A percentile compares a stretch with the other conserved stretches of the same genome.
phyloP scores from a whole-genome alignment of 257 asterid species.

The Solanum peruvianum region DNA sequence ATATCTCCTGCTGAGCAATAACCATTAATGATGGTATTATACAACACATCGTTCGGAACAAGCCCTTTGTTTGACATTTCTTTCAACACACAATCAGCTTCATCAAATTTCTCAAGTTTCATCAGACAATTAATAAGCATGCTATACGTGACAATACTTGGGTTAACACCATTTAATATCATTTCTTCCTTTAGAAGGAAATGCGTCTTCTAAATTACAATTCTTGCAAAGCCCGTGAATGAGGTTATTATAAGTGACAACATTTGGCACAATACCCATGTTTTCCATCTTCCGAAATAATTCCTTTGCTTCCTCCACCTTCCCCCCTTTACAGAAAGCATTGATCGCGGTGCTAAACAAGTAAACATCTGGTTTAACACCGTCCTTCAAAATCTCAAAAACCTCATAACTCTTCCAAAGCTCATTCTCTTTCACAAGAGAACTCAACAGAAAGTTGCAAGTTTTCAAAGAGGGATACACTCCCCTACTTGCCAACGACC shows the following conservation, averaged over 20 bases:
- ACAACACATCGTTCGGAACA: conserved; percentile 50
- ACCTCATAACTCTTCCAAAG: conserved; percentile 47
- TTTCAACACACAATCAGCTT: conserved; percentile 45
- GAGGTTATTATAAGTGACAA: conserved; percentile 62
- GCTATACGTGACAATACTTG: conserved; percentile 54
- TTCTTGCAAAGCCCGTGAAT: conserved; percentile 58
- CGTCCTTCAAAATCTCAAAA: conserved; percentile 30
- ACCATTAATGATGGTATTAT: conserved; percentile 67
- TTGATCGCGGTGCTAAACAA: conserved; percentile 58
- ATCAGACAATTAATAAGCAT: conserved; percentile 58
- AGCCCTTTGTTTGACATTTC: conserved; percentile 56
- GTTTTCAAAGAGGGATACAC: conserved; percentile 69
- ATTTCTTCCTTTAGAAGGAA: conserved; percentile 54
- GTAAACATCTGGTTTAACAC: conserved; percentile 53
- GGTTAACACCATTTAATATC: conserved; percentile 48
- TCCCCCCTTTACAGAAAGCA: conserved; percentile 63
- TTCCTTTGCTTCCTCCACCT: conserved; percentile 37
- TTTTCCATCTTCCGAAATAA: conserved; percentile 57
- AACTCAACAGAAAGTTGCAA: conserved; percentile 54
- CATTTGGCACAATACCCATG: conserved; percentile 53
- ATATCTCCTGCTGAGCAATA: conserved; percentile 56
- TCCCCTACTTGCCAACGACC: conserved; percentile 35
- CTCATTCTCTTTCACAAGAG: conserved; percentile 58
- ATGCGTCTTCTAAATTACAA: conserved; percentile 47
- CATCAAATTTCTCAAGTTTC: conserved; percentile 44